Percentiles rank a stretch among this genome's conserved stretches.
Evolutionary conservation across 176 grass and related monocot species (phyloP).

Genomic region (Bromus sterilis): DNA sequence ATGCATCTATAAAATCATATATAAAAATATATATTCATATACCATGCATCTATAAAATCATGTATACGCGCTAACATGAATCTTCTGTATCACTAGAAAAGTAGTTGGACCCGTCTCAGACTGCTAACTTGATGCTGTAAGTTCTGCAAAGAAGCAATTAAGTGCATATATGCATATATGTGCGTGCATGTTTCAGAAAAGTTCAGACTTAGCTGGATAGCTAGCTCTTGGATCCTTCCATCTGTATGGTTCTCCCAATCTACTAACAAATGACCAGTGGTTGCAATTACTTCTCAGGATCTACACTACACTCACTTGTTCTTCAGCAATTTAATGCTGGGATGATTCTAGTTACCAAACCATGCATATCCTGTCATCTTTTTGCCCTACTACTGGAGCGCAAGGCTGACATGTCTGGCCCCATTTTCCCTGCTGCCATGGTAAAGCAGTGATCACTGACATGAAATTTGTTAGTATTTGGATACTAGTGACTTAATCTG

Average conservation of each 20-base stretch:
- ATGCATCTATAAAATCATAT: not conserved
- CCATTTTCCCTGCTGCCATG: not conserved
- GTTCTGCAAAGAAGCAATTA: not conserved
- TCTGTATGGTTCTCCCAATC: not conserved
- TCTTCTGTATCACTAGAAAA: not conserved
- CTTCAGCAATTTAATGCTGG: not conserved
- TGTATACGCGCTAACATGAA: too few species aligned
- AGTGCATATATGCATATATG: not conserved
- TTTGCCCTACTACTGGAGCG: not conserved
- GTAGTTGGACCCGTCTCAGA: not conserved
- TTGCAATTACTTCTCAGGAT: slow-evolving; percentile 11
- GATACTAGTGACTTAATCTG: not conserved
- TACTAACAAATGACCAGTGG: not conserved
- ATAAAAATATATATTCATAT: not conserved
- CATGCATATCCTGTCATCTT: not conserved
- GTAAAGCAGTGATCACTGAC: slow-evolving; percentile 25
- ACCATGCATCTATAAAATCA: not conserved
- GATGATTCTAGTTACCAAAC: not conserved
- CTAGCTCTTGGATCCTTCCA: not conserved
- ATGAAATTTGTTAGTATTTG: slow-evolving; percentile 19
- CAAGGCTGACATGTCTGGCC: slow-evolving; percentile 23
- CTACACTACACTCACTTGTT: not conserved
- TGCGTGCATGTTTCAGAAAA: not conserved
- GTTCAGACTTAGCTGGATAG: not conserved
- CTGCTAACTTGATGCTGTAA: not conserved